These are phyloP conservation scores for Salix exigua DNA, from an alignment of 345 rosid genomes.

Conservation along the genomic window DNA sequence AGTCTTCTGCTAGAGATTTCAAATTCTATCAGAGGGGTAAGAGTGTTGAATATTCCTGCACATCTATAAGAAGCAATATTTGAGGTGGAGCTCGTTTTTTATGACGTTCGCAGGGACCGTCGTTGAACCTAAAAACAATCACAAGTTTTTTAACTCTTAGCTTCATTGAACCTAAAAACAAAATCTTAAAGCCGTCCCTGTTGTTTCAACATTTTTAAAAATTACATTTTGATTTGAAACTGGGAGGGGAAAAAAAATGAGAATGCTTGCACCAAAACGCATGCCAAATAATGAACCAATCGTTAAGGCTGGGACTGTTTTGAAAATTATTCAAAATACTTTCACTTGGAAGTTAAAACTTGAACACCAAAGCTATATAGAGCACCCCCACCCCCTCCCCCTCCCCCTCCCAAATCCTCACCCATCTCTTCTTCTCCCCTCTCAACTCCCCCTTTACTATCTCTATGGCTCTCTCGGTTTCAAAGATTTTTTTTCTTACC, in stretches of 20 bases:
- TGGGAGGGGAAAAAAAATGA: not conserved
- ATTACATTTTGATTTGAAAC: no score
- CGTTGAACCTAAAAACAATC: slow-evolving; percentile 93
- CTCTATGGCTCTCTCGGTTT: slow-evolving; percentile 31
- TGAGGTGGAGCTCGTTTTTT: no score
- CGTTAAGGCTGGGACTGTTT: slow-evolving; percentile 39
- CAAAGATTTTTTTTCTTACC: slow-evolving; percentile 30
- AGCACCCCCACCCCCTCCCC: slow-evolving; percentile 11
- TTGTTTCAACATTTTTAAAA: slow-evolving; percentile 69
- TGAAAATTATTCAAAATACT: slow-evolving; percentile 27
- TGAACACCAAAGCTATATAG: slow-evolving; percentile 24
- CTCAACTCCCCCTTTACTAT: not conserved
- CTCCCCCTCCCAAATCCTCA: slow-evolving; percentile 10
- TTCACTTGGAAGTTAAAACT: slow-evolving; percentile 55
- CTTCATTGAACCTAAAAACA: slow-evolving; percentile 86
- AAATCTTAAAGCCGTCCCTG: slow-evolving; percentile 94
- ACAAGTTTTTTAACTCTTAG: slow-evolving; percentile 21
- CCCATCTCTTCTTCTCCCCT: slow-evolving; percentile 10
- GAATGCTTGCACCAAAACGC: slow-evolving; percentile 38
- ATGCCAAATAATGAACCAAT: slow-evolving; percentile 33
- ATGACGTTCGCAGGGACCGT: slow-evolving; percentile 44
- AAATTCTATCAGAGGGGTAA: slow-evolving; percentile 55
- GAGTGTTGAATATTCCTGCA: not conserved
- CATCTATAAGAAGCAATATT: not conserved
- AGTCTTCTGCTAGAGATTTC: slow-evolving; percentile 57